phyloP scores from a whole-genome alignment of 306 rosid species.

The Medicago arabica region DNA sequence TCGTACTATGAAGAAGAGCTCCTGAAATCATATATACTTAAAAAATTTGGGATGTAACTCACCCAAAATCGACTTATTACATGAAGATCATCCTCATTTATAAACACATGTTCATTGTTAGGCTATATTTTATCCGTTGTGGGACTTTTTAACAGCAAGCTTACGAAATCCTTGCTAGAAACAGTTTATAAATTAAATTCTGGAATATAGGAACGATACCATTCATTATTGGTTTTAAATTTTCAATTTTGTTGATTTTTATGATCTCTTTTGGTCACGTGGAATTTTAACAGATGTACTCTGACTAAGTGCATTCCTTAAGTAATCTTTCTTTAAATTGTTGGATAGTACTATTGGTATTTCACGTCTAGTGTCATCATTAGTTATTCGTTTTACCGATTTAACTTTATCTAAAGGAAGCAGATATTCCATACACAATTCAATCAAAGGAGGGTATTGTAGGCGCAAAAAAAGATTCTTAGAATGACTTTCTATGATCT shows the following conservation, averaged over 20 bases:
- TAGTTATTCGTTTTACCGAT: slow-evolving; percentile 37
- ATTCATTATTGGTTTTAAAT: neutral
- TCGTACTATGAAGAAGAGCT: neutral
- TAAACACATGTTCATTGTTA: too few relatives aligned
- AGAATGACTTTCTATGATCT: slow-evolving; percentile 45
- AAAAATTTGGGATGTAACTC: too few relatives aligned
- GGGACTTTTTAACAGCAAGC: too few relatives aligned
- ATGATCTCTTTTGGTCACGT: neutral
- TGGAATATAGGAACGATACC: neutral
- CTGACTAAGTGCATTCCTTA: neutral
- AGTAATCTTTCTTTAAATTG: neutral
- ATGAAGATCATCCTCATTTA: too few relatives aligned
- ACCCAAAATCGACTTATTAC: too few relatives aligned
- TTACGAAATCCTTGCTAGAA: too few relatives aligned
- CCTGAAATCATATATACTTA: too few relatives aligned
- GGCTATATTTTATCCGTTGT: too few relatives aligned
- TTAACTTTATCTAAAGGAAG: slow-evolving; percentile 56
- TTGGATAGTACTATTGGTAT: slow-evolving; percentile 32
- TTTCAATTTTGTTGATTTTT: neutral
- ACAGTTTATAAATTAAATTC: too few relatives aligned
- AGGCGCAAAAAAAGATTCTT: slow-evolving; percentile 52
- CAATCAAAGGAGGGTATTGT: slow-evolving; percentile 26
- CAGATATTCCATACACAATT: slow-evolving; percentile 55
- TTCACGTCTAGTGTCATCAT: slow-evolving; percentile 54
- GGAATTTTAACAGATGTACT: neutral